Evolutionary conservation across 2,329 filamentous ascomycete species (phyloP).

Genomic region (Orbilia javanica): DNA sequence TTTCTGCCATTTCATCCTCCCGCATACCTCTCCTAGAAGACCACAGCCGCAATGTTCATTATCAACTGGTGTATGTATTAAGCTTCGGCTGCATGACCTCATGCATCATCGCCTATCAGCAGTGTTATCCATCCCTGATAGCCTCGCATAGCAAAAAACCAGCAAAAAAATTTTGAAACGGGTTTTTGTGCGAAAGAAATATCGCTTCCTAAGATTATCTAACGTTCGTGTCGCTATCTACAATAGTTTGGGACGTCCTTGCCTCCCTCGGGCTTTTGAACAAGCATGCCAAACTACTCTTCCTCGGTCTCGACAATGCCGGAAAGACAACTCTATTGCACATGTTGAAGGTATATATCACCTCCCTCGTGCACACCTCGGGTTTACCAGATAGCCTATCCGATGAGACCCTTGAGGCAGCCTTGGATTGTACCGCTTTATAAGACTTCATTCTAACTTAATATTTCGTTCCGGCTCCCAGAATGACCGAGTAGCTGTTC

Average conservation of each 20-base stretch:
- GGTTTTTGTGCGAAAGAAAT: neutral
- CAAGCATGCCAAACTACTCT: constrained; percentile 95
- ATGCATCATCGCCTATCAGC: constrained; percentile 38
- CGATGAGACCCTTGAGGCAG: constrained; percentile 15
- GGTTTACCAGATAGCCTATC: constrained; percentile 13
- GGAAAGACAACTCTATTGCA: constrained; percentile 94
- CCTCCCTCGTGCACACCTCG: constrained; percentile 26
- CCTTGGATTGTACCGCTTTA: constrained; percentile 17
- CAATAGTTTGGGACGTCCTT: constrained; percentile 85
- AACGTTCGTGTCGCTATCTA: constrained; percentile 57
- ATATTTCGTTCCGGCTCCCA: constrained; percentile 64
- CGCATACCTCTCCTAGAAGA: neutral
- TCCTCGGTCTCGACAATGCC: constrained; percentile 92
- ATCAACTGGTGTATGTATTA: constrained; percentile 87
- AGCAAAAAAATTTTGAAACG: constrained; percentile 2
- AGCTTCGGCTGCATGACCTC: constrained; percentile 57
- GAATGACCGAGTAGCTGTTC: constrained; percentile 93
- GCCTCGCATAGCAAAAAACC: neutral
- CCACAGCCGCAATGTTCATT: constrained; percentile 79
- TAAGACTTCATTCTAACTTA: constrained; percentile 52
- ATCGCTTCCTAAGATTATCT: constrained; percentile 13
- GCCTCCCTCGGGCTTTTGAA: constrained; percentile 88
- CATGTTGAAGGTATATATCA: constrained; percentile 86
- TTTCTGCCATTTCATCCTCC: neutral
- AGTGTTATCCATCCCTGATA: constrained; percentile 13